Evolutionary conservation across 2,329 filamentous ascomycete species (phyloP).

Genomic region (Ceratocystis lukuohia): DNA sequence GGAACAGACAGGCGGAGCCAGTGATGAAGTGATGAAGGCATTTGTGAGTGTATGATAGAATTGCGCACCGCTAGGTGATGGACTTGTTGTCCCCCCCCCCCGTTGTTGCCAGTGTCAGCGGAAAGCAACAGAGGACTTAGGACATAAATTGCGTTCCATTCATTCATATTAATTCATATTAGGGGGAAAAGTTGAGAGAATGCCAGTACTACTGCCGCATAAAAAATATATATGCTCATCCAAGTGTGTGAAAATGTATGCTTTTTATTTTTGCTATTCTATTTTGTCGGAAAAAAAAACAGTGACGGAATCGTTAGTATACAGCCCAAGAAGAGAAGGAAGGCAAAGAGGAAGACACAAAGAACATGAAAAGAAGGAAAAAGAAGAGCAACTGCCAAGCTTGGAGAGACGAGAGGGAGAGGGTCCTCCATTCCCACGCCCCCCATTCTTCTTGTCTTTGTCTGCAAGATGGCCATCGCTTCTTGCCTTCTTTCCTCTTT

Average conservation of each 20-base stretch:
- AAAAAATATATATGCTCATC: too few relatives aligned
- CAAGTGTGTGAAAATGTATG: too few relatives aligned
- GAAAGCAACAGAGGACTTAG: neutral
- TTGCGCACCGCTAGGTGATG: neutral
- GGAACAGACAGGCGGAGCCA: too few relatives aligned
- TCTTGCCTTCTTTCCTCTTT: neutral
- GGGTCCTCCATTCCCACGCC: neutral
- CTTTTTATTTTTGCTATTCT: too few relatives aligned
- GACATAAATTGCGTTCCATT: too few relatives aligned
- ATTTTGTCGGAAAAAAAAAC: neutral
- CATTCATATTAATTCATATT: too few relatives aligned
- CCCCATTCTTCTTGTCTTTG: neutral
- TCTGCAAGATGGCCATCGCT: neutral
- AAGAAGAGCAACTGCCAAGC: constrained; percentile 1
- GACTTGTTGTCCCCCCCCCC: neutral
- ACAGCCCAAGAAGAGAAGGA: neutral
- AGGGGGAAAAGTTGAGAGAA: too few relatives aligned
- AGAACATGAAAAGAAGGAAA: constrained; percentile 2
- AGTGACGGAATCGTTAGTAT: neutral
- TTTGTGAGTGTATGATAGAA: too few relatives aligned
- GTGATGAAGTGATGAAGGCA: too few relatives aligned
- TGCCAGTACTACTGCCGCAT: too few relatives aligned
- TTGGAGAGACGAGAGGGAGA: neutral
- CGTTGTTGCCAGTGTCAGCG: neutral
- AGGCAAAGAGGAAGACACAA: neutral